A percentile compares a stretch with the other conserved stretches of the same genome.
Evolutionary conservation across 176 grass and related monocot genomes (phyloP).

Genomic region (Eleusine coracana): DNA sequence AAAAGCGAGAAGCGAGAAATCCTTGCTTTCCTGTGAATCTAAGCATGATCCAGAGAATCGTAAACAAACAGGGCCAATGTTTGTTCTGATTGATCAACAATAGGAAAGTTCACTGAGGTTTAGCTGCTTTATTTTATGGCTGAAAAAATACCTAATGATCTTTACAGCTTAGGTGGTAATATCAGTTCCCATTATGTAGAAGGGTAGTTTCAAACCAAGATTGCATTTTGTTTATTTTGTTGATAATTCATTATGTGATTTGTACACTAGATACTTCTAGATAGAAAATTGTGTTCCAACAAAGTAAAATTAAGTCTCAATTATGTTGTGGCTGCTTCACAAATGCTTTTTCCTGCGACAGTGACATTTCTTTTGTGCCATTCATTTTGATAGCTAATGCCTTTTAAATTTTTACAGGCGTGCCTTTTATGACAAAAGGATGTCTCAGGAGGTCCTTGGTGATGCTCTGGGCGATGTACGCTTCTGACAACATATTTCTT

Average conservation of each 20-base stretch:
- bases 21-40: no score
- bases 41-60: no score
- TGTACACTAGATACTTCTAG: not conserved
- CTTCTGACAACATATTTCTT: not conserved
- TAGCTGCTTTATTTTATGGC: not conserved
- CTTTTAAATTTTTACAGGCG: constrained; percentile 44
- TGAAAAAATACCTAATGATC: not conserved
- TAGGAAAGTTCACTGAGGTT: no score
- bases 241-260: not conserved
- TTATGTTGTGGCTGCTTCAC: not conserved
- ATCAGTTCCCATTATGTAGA: not conserved
- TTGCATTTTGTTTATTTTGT: not conserved
- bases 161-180: not conserved
- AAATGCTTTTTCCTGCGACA: not conserved
- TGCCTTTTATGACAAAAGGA: constrained; percentile 78
- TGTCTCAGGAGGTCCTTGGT: constrained; percentile 82
- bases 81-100: no score
- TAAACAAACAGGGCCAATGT: no score
- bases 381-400: not conserved
- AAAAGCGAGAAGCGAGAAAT: no score
- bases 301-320: not conserved
- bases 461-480: constrained; percentile 80
- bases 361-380: not conserved
- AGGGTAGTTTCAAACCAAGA: not conserved
- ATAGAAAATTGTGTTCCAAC: not conserved